A percentile compares a stretch with the other conserved stretches of the same genome.
Evolutionary conservation across 2,329 filamentous ascomycete genomes (phyloP).

Genomic region (Xylariaceae sp.): DNA sequence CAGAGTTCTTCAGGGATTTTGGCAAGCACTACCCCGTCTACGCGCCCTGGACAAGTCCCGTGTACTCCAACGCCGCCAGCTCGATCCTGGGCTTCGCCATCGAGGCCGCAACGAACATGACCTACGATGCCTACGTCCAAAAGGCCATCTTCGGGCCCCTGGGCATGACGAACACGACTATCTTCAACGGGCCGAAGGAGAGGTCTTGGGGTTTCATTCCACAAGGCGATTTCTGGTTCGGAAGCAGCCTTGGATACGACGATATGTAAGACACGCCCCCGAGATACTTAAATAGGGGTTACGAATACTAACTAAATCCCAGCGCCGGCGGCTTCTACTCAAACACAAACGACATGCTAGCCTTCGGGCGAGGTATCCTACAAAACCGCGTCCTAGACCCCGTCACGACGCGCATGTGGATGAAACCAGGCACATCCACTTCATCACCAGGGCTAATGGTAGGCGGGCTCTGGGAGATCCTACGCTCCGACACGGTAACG

Average conservation of each 20-base stretch:
- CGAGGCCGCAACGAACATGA: slow-evolving; percentile 26
- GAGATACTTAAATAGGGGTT: too few relatives aligned
- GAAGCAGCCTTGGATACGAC: slow-evolving; percentile 27
- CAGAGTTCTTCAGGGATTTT: slow-evolving; percentile 30
- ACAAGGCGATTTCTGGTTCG: slow-evolving; percentile 25
- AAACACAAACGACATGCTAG: slow-evolving; percentile 28
- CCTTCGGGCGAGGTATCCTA: slow-evolving; percentile 29
- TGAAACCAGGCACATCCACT: slow-evolving; percentile 30
- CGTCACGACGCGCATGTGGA: slow-evolving; percentile 28
- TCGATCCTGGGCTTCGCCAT: slow-evolving; percentile 26
- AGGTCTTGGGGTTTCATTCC: slow-evolving; percentile 29
- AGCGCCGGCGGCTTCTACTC: slow-evolving; percentile 32
- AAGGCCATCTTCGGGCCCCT: slow-evolving; percentile 25
- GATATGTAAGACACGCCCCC: slow-evolving; percentile 23
- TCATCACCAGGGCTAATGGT: slow-evolving; percentile 30
- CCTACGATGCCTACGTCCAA: slow-evolving; percentile 25
- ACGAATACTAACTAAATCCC: slow-evolving; percentile 1
- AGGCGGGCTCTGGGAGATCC: slow-evolving; percentile 37
- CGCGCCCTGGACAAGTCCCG: slow-evolving; percentile 27
- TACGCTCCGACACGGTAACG: slow-evolving; percentile 32
- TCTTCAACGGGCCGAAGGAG: slow-evolving; percentile 22
- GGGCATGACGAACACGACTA: slow-evolving; percentile 28
- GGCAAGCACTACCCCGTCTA: slow-evolving; percentile 30
- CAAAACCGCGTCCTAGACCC: slow-evolving; percentile 24
- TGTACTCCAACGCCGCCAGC: slow-evolving; percentile 30